phyloP scores from a whole-genome alignment of 257 asterid genomes.

The Cruciata laevipes region DNA sequence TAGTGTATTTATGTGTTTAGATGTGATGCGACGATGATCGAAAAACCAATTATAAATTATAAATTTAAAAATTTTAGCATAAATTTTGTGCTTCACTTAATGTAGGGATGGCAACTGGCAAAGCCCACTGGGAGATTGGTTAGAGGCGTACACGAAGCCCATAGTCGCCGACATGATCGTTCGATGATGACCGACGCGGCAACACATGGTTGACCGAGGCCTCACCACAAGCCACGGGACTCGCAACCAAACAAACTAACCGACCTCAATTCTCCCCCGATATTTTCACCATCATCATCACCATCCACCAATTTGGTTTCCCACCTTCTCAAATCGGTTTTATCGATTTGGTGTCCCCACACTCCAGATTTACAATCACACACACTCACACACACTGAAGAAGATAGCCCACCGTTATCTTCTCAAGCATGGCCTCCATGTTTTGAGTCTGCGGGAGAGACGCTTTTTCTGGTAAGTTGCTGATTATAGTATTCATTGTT shows the following conservation, averaged over 20 bases:
- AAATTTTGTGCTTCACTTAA: too few species aligned
- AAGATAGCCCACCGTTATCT: neutral
- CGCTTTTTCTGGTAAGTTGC: neutral
- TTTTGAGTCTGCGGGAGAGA: neutral
- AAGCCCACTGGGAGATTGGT: neutral
- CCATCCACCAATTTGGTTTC: neutral
- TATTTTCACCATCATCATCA: neutral
- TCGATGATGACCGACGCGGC: neutral
- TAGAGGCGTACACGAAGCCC: neutral
- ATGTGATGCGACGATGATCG: too few species aligned
- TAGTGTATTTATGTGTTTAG: too few species aligned
- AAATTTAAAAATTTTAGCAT: too few species aligned
- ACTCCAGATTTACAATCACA: neutral
- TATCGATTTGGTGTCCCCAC: neutral
- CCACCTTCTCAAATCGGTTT: neutral
- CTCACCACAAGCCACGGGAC: conserved; percentile 2
- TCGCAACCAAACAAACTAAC: conserved; percentile 8
- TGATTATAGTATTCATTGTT: neutral
- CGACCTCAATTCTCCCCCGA: neutral
- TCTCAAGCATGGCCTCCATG: neutral
- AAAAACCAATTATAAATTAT: too few species aligned
- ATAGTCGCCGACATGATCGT: neutral
- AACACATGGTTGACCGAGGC: conserved; percentile 1
- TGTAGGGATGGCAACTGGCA: too few species aligned
- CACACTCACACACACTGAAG: neutral